Evolutionary conservation across 768 basidiomycete species (phyloP).

Genomic region (Lyophyllum semitale): DNA sequence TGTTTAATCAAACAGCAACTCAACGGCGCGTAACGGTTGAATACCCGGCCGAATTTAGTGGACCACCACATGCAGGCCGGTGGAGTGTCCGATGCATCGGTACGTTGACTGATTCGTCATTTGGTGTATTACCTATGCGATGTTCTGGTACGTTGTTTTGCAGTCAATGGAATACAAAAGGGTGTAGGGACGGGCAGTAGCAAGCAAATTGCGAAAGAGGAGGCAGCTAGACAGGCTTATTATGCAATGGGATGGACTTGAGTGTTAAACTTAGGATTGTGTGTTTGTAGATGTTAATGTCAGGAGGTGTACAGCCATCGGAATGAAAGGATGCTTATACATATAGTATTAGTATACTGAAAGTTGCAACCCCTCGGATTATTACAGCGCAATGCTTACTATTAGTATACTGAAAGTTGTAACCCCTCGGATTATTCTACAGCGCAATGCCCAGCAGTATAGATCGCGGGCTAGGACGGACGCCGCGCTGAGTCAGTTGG

Average conservation of each 20-base stretch:
- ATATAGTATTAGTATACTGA: too few relatives aligned
- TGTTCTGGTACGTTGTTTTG: conserved; percentile 9
- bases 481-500: background rate
- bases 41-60: conserved; percentile 60
- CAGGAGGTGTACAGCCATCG: background rate
- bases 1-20: conserved; percentile 74
- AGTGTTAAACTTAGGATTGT: background rate
- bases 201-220: conserved; percentile 80
- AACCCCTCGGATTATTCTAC: background rate
- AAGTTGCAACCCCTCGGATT: too few relatives aligned
- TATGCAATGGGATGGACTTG: conserved; percentile 76
- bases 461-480: too few relatives aligned
- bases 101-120: conserved; percentile 35
- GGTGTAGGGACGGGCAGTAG: conserved; percentile 65
- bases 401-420: too few relatives aligned
- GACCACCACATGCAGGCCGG: conserved; percentile 66
- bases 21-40: conserved; percentile 65
- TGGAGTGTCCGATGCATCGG: conserved; percentile 73
- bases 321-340: too few relatives aligned
- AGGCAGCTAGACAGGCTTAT: conserved; percentile 72
- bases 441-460: too few relatives aligned
- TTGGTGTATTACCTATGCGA: conserved; percentile 1
- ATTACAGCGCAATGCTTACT: too few relatives aligned
- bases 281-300: background rate
- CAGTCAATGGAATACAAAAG: conserved; percentile 72